Evolutionary conservation across 225 moss, liverwort and hornwort genomes (phyloP).

Genomic region (Marchantia paleacea): DNA sequence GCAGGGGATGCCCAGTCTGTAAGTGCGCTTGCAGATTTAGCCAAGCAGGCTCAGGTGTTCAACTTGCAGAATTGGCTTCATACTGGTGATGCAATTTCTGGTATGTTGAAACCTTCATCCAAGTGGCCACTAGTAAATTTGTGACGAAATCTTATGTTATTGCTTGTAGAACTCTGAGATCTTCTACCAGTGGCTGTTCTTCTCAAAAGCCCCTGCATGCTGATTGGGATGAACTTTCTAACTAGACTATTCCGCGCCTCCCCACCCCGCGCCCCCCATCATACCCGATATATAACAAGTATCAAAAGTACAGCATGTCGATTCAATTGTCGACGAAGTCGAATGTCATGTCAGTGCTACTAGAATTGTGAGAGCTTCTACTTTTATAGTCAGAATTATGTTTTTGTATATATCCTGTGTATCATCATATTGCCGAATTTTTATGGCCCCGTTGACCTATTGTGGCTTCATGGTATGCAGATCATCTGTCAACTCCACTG

Average conservation of each 20-base stretch:
- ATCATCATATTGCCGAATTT: neutral
- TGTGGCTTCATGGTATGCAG: slow-evolving; percentile 37
- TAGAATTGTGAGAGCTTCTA: too few species aligned
- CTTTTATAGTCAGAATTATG: neutral
- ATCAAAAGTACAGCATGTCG: too few species aligned
- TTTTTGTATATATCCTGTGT: neutral
- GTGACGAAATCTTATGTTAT: neutral
- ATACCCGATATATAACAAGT: too few species aligned
- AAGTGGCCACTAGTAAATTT: too few species aligned
- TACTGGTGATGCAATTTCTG: slow-evolving; percentile 66
- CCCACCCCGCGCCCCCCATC: too few species aligned
- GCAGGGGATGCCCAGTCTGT: slow-evolving; percentile 96
- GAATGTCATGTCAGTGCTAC: too few species aligned
- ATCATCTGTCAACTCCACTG: slow-evolving; percentile 62
- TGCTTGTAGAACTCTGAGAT: neutral
- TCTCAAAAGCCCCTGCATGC: too few species aligned
- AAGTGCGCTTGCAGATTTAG: slow-evolving; percentile 84
- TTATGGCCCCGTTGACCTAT: neutral
- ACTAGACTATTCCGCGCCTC: too few species aligned
- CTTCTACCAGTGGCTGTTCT: neutral
- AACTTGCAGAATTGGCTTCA: slow-evolving; percentile 97
- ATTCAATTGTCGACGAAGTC: too few species aligned
- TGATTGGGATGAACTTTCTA: too few species aligned
- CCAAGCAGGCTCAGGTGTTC: slow-evolving; percentile 96
- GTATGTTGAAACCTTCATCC: slow-evolving; percentile 31